Evolutionary conservation across 352 stramenopile species (phyloP), one percentile per base, ranked within the genome.

Genomic region (Thalassiosira exigua): DNA sequence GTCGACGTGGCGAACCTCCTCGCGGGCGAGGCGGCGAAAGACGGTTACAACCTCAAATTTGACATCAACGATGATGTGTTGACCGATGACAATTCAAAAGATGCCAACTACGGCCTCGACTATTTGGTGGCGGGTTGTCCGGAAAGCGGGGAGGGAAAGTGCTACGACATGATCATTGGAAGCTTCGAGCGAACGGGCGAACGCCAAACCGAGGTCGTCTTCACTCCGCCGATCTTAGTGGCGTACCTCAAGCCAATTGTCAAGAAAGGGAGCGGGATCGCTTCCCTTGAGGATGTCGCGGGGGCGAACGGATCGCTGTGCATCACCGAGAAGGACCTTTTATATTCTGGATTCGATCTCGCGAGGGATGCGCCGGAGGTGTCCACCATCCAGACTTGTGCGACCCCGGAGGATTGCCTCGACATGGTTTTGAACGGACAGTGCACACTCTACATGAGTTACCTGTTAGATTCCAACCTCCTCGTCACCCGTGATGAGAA

Each of bases 31-130:
- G 39, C 39, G 39, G 11, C n/a, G 39, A 48, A 48, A n/a, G 39
- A 48, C n/a, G 39, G 39, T n/a, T 48, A 48, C n/a, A 48, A 48
- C n/a, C 39, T 48, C n/a, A 48, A 11, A 17, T 48, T 17, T 48
- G 39, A 48, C 39, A 48, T 48, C 39, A n/a, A 48, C n/a, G 11
- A 48, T 48, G 39, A 48, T 17, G n/a, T 48, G n/a, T 48, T 48
- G 11, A 48, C 11, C 39, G 39, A 48, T 48, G n/a, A 48, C 39
- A 48, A 11, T 48, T n/a, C 39, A n/a, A 48, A 48, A 11, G n/a
- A 17, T 17, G n/a, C 39, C 39, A n/a, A 48, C n/a, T 48, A 48
- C n/a, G 39, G 39, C 11, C 11, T 48, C 39, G 39, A 48, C 39
- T 48, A 48, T 48, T n/a, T 48, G 11, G n/a, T n/a, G n/a, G n/a